A percentile compares a stretch with the other conserved stretches of the same genome.
Conservation (phyloP, 2,329 filamentous ascomycete species). For the Trichoderma polysporum region DNA sequence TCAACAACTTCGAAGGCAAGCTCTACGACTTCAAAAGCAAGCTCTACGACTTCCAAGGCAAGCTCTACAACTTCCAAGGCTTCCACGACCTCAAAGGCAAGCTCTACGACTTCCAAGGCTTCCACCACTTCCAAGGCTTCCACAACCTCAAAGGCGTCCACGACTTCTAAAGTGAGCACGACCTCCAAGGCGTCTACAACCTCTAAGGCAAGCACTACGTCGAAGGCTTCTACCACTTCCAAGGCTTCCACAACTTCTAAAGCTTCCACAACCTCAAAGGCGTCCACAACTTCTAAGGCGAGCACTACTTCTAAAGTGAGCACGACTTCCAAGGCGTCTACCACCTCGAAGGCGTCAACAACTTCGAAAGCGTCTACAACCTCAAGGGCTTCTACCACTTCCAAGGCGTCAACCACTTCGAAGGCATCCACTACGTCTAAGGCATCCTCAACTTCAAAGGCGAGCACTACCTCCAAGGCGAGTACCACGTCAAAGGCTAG, state of each 20-base stretch:
- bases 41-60: background rate
- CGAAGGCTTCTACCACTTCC: background rate
- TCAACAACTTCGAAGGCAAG: background rate
- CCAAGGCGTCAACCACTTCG: background rate
- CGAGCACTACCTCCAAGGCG: background rate
- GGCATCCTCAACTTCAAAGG: background rate
- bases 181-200: background rate
- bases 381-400: background rate
- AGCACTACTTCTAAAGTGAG: background rate
- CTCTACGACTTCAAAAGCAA: background rate
- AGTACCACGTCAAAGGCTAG: background rate
- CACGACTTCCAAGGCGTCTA: background rate
- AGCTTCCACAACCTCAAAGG: background rate
- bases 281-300: background rate
- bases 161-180: background rate
- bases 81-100: background rate
- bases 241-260: background rate
- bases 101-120: background rate
- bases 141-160: background rate
- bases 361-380: background rate
- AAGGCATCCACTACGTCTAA: background rate
- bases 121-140: background rate
- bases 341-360: background rate
- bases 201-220: background rate
- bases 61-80: background rate